Percentiles rank a stretch among this genome's conserved stretches.
phyloP scores from a whole-genome alignment of 345 rosid species.

The Eucalyptus decipiens region DNA sequence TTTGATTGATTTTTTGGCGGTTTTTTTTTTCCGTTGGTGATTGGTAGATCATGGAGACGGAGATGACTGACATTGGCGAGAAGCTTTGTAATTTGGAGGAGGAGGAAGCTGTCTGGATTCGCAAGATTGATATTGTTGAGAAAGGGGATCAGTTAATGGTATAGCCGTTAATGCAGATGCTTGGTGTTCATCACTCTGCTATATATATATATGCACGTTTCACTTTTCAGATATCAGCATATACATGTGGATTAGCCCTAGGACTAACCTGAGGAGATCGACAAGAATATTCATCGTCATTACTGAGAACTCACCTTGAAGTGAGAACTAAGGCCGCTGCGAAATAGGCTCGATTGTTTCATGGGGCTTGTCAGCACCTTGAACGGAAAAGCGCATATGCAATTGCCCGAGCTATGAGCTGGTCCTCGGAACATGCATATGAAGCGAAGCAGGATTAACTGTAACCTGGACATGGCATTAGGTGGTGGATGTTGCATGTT shows the following conservation, averaged over 20 bases:
- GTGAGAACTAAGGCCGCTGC: neutral
- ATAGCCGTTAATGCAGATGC: neutral
- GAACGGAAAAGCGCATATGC: neutral
- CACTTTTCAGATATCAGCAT: neutral
- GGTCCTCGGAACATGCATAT: neutral
- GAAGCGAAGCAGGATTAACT: too few species aligned
- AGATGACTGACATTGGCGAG: conserved; percentile 83
- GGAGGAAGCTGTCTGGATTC: conserved; percentile 93
- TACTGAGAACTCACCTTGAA: neutral
- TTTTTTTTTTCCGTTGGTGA: neutral
- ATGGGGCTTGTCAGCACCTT: neutral
- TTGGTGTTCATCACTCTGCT: neutral
- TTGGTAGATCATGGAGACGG: conserved; percentile 56
- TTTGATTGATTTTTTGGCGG: neutral
- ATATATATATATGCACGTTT: neutral
- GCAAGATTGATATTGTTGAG: conserved; percentile 78
- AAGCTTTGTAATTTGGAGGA: conserved; percentile 87
- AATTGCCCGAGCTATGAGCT: neutral
- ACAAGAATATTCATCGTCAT: neutral
- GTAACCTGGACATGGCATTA: too few species aligned
- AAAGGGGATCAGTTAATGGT: conserved; percentile 65
- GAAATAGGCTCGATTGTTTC: neutral
- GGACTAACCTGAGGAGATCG: neutral
- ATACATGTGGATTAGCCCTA: neutral
- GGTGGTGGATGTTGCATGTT: neutral